Evolutionary conservation across 2,329 filamentous ascomycete genomes (phyloP).

Genomic region (Shiraia sp.): DNA sequence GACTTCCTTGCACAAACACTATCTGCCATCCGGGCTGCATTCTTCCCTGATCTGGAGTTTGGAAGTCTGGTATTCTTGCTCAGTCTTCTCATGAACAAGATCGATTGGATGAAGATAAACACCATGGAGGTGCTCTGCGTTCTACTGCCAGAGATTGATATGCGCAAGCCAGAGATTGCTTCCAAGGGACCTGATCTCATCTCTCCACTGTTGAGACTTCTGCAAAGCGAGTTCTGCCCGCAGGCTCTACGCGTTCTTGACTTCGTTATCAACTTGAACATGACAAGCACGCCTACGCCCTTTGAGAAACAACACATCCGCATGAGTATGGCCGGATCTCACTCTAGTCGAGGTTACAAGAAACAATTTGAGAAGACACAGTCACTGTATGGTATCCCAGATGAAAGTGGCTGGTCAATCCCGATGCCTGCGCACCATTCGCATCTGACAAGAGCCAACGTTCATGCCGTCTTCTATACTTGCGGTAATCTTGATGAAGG

Average conservation of each 20-base stretch:
- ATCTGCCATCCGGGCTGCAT: constrained; percentile 73
- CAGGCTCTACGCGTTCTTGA: constrained; percentile 90
- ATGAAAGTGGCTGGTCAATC: constrained; percentile 94
- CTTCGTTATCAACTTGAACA: constrained; percentile 92
- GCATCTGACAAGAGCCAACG: constrained; percentile 82
- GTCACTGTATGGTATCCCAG: constrained; percentile 94
- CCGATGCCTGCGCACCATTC: constrained; percentile 91
- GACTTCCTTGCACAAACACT: constrained; percentile 79
- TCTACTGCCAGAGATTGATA: constrained; percentile 87
- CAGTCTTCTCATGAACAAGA: constrained; percentile 85
- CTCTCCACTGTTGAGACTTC: constrained; percentile 82
- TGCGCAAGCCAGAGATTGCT: constrained; percentile 87
- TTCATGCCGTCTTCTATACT: constrained; percentile 95
- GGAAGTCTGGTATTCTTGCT: constrained; percentile 86
- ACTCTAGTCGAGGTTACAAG: constrained; percentile 75
- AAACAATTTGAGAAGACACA: constrained; percentile 96
- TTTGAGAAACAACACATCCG: constrained; percentile 93
- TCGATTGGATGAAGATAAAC: constrained; percentile 88
- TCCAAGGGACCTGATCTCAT: constrained; percentile 93
- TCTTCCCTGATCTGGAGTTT: constrained; percentile 82
- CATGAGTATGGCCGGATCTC: constrained; percentile 96
- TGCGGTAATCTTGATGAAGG: constrained; percentile 62
- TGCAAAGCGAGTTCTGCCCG: constrained; percentile 93
- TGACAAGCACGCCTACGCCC: constrained; percentile 74
- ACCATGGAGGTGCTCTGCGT: constrained; percentile 88